These are phyloP conservation scores for Cystobasidium slooffiae DNA, from an alignment of 1,284 basidiomycete species.

Conservation along the genomic window DNA sequence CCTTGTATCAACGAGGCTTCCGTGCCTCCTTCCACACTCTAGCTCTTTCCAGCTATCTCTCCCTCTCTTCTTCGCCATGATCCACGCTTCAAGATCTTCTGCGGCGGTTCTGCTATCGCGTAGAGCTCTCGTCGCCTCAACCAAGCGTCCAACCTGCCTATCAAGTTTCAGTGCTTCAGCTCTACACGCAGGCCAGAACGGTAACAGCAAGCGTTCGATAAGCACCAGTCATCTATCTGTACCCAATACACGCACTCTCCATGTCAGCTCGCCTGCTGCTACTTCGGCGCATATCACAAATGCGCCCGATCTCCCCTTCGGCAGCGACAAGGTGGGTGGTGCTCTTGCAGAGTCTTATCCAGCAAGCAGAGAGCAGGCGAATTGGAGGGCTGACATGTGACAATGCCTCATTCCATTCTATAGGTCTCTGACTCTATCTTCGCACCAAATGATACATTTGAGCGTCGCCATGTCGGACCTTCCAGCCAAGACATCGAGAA, in stretches of 20 bases:
- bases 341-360: not conserved
- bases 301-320: constrained; percentile 33
- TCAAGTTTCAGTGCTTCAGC: constrained; percentile 2
- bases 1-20: no score
- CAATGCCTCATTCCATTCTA: not conserved
- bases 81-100: constrained; percentile 9
- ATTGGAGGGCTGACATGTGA: not conserved
- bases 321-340: constrained; percentile 13
- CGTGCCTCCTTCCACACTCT: no score
- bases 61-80: not conserved
- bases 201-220: not conserved
- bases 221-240: not conserved
- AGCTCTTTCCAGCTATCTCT: not conserved
- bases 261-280: constrained; percentile 4
- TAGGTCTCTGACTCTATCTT: constrained; percentile 28
- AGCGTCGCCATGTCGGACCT: constrained; percentile 86
- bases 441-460: constrained; percentile 78
- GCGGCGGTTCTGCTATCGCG: constrained; percentile 13
- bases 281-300: constrained; percentile 41
- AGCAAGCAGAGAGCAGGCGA: not conserved
- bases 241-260: constrained; percentile 19
- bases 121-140: constrained; percentile 12
- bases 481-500: constrained; percentile 66
- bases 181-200: not conserved
- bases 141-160: constrained; percentile 1